Percentiles rank a stretch among this genome's conserved stretches.
phyloP scores from a whole-genome alignment of 2,329 filamentous ascomycete species.

The Sporothrix globosa region DNA sequence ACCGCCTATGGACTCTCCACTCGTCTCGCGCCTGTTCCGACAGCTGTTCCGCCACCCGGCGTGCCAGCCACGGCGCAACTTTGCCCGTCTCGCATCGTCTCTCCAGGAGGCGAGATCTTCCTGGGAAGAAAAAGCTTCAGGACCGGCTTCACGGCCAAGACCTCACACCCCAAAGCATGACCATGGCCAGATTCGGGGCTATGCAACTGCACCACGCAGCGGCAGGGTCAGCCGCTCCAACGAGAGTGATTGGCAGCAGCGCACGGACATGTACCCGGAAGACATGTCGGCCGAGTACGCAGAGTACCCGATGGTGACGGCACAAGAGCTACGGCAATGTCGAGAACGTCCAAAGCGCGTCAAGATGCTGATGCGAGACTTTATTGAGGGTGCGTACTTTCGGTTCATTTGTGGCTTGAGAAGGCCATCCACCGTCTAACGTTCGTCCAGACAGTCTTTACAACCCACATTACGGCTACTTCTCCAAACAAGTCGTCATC shows the following conservation, averaged over 20 bases:
- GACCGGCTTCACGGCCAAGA: constrained; percentile 11
- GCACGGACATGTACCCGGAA: constrained; percentile 71
- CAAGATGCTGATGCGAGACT: constrained; percentile 97
- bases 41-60: constrained; percentile 79
- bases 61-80: constrained; percentile 58
- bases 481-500: constrained; percentile 94
- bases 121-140: constrained; percentile 38
- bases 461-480: constrained; percentile 93
- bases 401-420: constrained; percentile 28
- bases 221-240: constrained; percentile 43
- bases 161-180: not conserved
- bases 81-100: constrained; percentile 45
- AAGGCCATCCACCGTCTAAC: not conserved
- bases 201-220: constrained; percentile 33
- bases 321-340: constrained; percentile 72
- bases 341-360: constrained; percentile 80
- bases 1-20: constrained; percentile 36
- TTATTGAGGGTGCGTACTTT: constrained; percentile 77
- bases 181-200: constrained; percentile 35
- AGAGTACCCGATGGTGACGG: constrained; percentile 80
- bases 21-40: constrained; percentile 69
- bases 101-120: constrained; percentile 47
- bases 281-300: constrained; percentile 82
- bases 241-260: constrained; percentile 84
- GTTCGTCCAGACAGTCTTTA: constrained; percentile 76